Conservation (phyloP, 345 rosid species). For the Geranium brycei region DNA sequence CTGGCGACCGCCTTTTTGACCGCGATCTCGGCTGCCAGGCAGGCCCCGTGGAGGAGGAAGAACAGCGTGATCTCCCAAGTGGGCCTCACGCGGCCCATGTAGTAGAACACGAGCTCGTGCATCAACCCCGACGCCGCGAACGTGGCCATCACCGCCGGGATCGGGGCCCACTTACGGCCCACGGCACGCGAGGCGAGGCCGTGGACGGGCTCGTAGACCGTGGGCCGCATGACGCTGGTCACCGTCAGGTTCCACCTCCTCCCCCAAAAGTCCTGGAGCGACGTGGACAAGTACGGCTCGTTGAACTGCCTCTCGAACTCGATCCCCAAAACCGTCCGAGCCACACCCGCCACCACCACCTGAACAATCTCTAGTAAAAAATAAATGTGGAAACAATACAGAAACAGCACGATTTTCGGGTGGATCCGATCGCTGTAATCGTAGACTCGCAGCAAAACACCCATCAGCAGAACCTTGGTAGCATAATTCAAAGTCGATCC, state of each 20-base stretch:
- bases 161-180: constrained; percentile 15
- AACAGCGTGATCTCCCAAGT: constrained; percentile 19
- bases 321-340: constrained; percentile 8
- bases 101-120: constrained; percentile 22
- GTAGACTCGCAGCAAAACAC: constrained; percentile 7
- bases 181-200: background rate
- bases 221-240: constrained; percentile 19
- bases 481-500: constrained; percentile 13
- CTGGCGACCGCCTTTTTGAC: constrained; percentile 6
- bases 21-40: constrained; percentile 13
- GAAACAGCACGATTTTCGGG: constrained; percentile 5
- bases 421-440: constrained; percentile 12
- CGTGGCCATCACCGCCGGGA: constrained; percentile 18
- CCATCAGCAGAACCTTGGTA: constrained; percentile 8
- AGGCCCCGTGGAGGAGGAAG: constrained; percentile 21
- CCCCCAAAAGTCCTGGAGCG: constrained; percentile 30
- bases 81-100: constrained; percentile 19
- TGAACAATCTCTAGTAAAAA: constrained; percentile 14
- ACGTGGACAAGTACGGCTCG: constrained; percentile 22
- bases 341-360: constrained; percentile 8
- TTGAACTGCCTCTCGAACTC: constrained; percentile 29
- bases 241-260: constrained; percentile 27
- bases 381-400: constrained; percentile 16
- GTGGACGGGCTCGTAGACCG: constrained; percentile 17
- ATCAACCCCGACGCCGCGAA: constrained; percentile 18